These are phyloP conservation scores for Acmispon strigosus DNA, from an alignment of 306 rosid genomes.

Conservation along the genomic window DNA sequence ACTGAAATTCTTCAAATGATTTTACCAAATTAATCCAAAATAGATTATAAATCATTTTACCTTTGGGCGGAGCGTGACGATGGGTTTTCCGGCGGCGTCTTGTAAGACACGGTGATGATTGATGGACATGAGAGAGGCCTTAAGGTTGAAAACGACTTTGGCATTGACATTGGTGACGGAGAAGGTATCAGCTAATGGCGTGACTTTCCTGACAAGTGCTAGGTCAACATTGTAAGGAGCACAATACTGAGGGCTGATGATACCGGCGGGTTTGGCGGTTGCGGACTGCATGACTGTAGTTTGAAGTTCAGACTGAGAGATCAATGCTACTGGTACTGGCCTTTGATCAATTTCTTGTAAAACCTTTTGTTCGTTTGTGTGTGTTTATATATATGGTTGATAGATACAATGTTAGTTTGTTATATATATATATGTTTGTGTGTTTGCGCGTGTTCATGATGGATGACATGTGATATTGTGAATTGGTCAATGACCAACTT, in stretches of 20 bases:
- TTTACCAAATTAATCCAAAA: not conserved
- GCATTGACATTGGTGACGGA: conserved; percentile 40
- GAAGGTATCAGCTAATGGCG: conserved; percentile 30
- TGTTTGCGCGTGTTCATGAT: too few species aligned
- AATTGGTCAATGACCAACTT: too few species aligned
- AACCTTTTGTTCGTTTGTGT: too few species aligned
- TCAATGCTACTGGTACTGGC: too few species aligned
- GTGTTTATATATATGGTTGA: too few species aligned
- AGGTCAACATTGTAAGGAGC: conserved; percentile 35
- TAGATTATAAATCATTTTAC: not conserved
- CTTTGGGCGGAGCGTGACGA: conserved; percentile 40
- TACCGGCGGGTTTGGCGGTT: not conserved
- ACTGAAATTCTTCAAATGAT: not conserved
- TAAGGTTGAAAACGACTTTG: conserved; percentile 40
- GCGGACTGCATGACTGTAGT: not conserved
- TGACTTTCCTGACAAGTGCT: conserved; percentile 29
- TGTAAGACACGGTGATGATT: conserved; percentile 39
- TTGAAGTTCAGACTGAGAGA: not conserved
- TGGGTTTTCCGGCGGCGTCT: conserved; percentile 37
- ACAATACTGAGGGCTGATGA: conserved; percentile 45
- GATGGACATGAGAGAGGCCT: conserved; percentile 26
- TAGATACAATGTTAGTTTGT: too few species aligned
- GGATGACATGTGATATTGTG: too few species aligned
- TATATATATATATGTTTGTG: too few species aligned
- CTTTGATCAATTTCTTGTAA: too few species aligned